Percentiles rank a stretch among this genome's conserved stretches.
Evolutionary conservation across 2,329 filamentous ascomycete genomes (phyloP).

Genomic region (Aspergillus phoenicis): DNA sequence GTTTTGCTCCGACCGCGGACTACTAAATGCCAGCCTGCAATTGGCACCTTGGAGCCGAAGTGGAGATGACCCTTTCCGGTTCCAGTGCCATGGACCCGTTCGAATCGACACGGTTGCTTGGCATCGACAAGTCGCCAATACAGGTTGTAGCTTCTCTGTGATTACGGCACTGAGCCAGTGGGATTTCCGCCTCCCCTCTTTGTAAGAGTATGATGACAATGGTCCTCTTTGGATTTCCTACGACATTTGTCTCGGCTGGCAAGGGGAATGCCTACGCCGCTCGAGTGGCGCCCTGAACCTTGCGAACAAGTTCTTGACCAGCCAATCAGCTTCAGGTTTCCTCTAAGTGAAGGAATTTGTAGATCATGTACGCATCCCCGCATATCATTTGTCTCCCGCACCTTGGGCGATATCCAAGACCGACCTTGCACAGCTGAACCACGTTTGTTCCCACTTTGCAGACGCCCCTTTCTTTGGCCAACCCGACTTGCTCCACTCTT

Average conservation of each 20-base stretch:
- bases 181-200: not conserved
- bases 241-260: not conserved
- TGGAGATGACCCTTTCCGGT: slow-evolving; percentile 2
- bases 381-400: not conserved
- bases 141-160: not conserved
- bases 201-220: not conserved
- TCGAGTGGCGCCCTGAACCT: not conserved
- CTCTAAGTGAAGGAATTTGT: not conserved
- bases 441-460: not conserved
- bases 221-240: not conserved
- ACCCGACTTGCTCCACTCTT: slow-evolving; percentile 10
- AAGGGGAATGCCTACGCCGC: not conserved
- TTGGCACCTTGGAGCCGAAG: slow-evolving; percentile 11
- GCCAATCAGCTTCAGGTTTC: not conserved
- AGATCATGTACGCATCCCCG: not conserved
- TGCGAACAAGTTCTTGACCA: not conserved
- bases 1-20: slow-evolving; percentile 12
- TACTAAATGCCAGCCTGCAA: not conserved
- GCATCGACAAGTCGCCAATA: slow-evolving; percentile 4
- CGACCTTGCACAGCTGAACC: slow-evolving; percentile 8
- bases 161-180: not conserved
- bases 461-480: slow-evolving; percentile 5
- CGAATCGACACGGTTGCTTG: slow-evolving; percentile 5
- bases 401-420: not conserved
- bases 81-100: not conserved